A percentile compares a stretch with the other conserved stretches of the same genome.
phyloP scores from a whole-genome alignment of 352 stramenopile genomes.

The Phytopythium chamaehyphon region DNA sequence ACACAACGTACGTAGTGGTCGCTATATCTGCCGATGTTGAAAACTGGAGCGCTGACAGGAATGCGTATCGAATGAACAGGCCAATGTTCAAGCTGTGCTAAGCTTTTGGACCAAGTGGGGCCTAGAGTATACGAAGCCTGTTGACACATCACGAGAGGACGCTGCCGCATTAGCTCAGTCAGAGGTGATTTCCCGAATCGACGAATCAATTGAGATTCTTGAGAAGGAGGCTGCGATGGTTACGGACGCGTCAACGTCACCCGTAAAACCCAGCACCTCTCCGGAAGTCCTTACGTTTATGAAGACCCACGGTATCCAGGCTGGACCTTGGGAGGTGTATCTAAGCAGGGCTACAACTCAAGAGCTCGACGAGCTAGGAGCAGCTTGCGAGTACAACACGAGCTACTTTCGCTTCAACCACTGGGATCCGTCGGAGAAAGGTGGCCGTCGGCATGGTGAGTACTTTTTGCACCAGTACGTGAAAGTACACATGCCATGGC shows the following conservation, averaged over 20 bases:
- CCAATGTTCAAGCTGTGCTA: conserved; percentile 69
- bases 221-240: conserved; percentile 45
- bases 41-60: neutral
- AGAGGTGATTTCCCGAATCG: conserved; percentile 48
- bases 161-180: conserved; percentile 27
- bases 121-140: conserved; percentile 50
- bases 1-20: conserved; percentile 63
- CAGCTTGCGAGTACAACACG: conserved; percentile 62
- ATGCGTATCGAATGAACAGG: conserved; percentile 20
- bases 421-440: conserved; percentile 69
- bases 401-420: conserved; percentile 78
- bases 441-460: conserved; percentile 57
- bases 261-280: conserved; percentile 55
- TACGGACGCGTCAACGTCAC: conserved; percentile 67
- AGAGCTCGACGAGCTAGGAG: conserved; percentile 71
- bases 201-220: conserved; percentile 60
- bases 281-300: conserved; percentile 74
- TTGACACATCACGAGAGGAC: conserved; percentile 19
- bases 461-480: conserved; percentile 85
- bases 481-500: conserved; percentile 69
- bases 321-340: conserved; percentile 79
- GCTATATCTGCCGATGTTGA: neutral
- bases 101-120: conserved; percentile 85
- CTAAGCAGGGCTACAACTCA: conserved; percentile 53
- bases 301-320: conserved; percentile 70